Evolutionary conservation across 257 asterid species (phyloP).

Genomic region (Capsicum rhomboideum): DNA sequence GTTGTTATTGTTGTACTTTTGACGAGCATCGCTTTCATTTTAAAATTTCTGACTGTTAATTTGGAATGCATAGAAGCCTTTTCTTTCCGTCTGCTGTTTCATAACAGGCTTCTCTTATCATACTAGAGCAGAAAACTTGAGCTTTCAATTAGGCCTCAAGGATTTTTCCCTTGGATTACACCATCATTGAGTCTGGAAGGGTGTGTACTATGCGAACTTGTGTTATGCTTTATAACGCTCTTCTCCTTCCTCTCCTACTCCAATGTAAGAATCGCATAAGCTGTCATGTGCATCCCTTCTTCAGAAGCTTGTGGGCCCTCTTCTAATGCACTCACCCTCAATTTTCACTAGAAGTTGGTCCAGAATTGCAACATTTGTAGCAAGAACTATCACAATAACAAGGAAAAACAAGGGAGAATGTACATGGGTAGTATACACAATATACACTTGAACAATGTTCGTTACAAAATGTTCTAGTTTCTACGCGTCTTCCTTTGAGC

Average conservation of each 20-base stretch:
- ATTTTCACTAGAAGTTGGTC: background rate
- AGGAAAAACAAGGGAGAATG: background rate
- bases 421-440: background rate
- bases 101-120: too few species aligned
- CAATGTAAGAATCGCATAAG: too few species aligned
- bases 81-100: background rate
- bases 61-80: background rate
- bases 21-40: background rate
- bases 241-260: too few species aligned
- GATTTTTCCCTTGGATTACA: background rate
- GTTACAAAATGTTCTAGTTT: background rate
- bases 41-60: background rate
- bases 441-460: background rate
- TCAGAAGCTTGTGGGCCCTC: too few species aligned
- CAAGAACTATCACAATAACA: background rate
- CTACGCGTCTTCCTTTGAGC: background rate
- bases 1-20: background rate
- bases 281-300: too few species aligned
- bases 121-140: too few species aligned
- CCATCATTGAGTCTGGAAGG: too few species aligned
- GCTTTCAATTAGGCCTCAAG: too few species aligned
- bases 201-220: too few species aligned
- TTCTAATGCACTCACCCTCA: too few species aligned
- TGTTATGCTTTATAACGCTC: too few species aligned
- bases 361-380: background rate